Conservation (phyloP, 2,329 filamentous ascomycete genomes). For the Tolypocladium album region DNA sequence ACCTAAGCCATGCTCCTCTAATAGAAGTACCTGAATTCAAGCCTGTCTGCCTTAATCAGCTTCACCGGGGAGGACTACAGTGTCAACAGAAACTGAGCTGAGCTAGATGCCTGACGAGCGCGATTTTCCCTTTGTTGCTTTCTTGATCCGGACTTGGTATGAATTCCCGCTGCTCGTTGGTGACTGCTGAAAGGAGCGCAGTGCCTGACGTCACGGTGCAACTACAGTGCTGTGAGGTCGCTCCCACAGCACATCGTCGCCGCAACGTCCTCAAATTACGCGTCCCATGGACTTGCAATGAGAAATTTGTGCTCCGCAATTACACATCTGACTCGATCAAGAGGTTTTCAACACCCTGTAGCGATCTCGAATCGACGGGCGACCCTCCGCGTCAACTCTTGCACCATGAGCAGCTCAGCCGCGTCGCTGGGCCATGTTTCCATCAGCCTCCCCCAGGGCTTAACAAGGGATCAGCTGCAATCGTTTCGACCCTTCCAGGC, state of each 20-base stretch:
- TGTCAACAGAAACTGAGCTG: not conserved
- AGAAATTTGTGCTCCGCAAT: not conserved
- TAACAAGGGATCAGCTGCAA: constrained; percentile 29
- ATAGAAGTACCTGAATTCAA: too few species aligned
- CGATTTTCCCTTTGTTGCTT: not conserved
- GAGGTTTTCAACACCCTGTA: not conserved
- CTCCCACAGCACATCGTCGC: not conserved
- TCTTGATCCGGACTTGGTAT: not conserved
- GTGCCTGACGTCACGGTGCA: not conserved
- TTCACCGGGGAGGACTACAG: too few species aligned
- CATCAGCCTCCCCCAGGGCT: constrained; percentile 27
- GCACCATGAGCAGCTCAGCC: not conserved
- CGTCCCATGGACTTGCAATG: not conserved
- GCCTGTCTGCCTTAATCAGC: not conserved
- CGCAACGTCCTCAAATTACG: not conserved
- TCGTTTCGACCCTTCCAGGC: constrained; percentile 37
- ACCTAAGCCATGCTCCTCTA: too few species aligned
- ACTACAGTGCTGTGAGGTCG: not conserved
- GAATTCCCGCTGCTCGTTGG: not conserved
- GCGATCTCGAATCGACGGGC: not conserved
- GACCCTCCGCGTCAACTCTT: not conserved
- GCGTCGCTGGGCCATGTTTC: constrained; percentile 16
- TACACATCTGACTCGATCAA: not conserved
- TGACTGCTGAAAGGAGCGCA: not conserved
- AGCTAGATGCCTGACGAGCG: not conserved